Percentiles rank a stretch among this genome's conserved stretches.
Conservation (phyloP, 257 asterid species). For the Salvia splendens region DNA sequence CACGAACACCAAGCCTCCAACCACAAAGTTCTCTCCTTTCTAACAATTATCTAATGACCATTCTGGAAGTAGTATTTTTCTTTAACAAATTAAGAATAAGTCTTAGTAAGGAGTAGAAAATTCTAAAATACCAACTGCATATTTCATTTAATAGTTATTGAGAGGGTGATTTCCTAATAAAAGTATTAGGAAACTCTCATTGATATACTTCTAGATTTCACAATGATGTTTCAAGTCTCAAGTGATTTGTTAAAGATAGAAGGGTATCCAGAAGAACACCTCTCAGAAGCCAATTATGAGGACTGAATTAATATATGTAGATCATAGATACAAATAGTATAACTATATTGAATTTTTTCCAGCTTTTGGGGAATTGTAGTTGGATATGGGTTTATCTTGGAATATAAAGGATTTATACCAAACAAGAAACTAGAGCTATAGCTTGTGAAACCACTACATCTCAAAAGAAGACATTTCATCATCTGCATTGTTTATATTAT, state of each 20-base stretch:
- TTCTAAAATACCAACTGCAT: background rate
- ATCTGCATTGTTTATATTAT: background rate
- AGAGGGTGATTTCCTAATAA: conserved; percentile 7
- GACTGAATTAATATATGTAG: background rate
- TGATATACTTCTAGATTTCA: background rate
- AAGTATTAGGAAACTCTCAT: background rate
- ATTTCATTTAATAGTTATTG: background rate
- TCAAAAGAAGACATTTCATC: background rate
- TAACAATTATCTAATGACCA: background rate
- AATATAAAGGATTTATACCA: background rate
- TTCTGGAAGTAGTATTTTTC: background rate
- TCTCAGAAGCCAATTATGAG: background rate
- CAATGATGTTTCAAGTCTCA: background rate
- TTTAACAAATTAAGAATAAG: background rate
- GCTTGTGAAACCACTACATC: background rate
- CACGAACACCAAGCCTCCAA: conserved; percentile 21
- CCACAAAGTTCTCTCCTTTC: conserved; percentile 11
- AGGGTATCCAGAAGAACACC: conserved; percentile 1
- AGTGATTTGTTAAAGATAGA: background rate
- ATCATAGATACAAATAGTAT: background rate
- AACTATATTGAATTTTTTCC: background rate
- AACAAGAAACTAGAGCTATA: background rate
- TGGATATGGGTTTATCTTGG: background rate
- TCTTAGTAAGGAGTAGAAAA: conserved; percentile 10
- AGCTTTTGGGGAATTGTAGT: background rate